phyloP scores from a whole-genome alignment of 2,329 filamentous ascomycete genomes.

The Cercospora sojina region DNA sequence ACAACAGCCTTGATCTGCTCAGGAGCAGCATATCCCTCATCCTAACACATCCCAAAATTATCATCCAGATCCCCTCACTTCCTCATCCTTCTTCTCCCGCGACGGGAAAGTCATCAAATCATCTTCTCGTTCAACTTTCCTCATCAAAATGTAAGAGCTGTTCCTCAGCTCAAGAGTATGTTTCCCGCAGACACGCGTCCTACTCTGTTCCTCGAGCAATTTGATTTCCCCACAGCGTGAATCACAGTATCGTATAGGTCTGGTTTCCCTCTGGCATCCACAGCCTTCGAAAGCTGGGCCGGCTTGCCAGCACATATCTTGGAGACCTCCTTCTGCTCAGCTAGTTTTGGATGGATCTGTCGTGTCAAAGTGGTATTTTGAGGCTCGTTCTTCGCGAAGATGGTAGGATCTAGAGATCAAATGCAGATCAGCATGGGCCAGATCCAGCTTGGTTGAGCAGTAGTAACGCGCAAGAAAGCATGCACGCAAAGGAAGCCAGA shows the following conservation, averaged over 20 bases:
- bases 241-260: not conserved
- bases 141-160: not conserved
- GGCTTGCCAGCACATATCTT: slow-evolving; percentile 12
- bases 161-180: slow-evolving; percentile 7
- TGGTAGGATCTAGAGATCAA: not conserved
- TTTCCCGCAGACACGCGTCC: slow-evolving; percentile 8
- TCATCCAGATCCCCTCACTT: not conserved
- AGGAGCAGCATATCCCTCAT: not conserved
- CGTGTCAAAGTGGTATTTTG: too few species aligned
- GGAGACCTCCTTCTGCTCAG: not conserved
- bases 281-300: slow-evolving; percentile 6
- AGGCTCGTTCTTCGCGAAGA: not conserved
- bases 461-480: not conserved
- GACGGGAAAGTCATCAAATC: not conserved
- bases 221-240: not conserved
- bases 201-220: not conserved
- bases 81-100: not conserved
- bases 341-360: not conserved
- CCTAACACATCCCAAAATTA: not conserved
- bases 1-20: not conserved
- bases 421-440: not conserved
- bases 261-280: not conserved
- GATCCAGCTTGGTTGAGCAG: not conserved
- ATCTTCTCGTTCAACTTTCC: not conserved
- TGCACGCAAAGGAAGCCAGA: not conserved